Conservation (phyloP, 2,329 filamentous ascomycete genomes). For the Blumeria graminis region DNA sequence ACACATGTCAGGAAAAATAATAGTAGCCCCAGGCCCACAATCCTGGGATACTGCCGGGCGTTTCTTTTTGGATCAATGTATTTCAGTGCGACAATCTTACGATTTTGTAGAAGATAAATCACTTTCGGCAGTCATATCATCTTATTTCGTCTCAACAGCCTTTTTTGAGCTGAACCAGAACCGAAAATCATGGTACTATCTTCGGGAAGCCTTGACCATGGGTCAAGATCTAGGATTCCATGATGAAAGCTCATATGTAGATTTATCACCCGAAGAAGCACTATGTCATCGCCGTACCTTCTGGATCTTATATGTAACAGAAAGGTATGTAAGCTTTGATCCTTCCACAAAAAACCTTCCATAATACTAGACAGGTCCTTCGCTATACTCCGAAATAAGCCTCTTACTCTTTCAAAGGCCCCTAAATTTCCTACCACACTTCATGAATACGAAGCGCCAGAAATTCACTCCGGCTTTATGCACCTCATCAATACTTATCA, state of each 20-base stretch:
- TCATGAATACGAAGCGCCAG: conserved; percentile 26
- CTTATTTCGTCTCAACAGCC: conserved; percentile 34
- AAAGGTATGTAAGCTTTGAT: conserved; percentile 20
- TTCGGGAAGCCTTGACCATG: conserved; percentile 34
- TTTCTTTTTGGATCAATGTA: conserved; percentile 31
- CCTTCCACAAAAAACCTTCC: not conserved
- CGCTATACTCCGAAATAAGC: conserved; percentile 37
- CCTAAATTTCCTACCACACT: conserved; percentile 28
- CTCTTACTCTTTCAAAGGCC: conserved; percentile 34
- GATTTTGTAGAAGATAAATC: conserved; percentile 32
- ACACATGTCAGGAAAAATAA: conserved; percentile 23
- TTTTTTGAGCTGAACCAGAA: conserved; percentile 37
- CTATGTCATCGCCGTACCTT: conserved; percentile 31
- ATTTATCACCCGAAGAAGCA: conserved; percentile 23
- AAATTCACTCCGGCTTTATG: conserved; percentile 31
- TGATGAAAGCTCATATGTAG: conserved; percentile 29
- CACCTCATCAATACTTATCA: conserved; percentile 36
- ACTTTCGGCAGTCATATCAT: conserved; percentile 32
- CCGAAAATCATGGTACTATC: conserved; percentile 33
- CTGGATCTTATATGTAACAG: conserved; percentile 38
- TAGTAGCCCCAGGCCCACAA: conserved; percentile 17
- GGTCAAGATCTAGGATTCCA: conserved; percentile 33
- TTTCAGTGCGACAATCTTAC: conserved; percentile 28
- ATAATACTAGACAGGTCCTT: conserved; percentile 25
- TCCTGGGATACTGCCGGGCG: conserved; percentile 27